phyloP scores from a whole-genome alignment of 2,329 filamentous ascomycete genomes.

The Orbilia brochopaga region DNA sequence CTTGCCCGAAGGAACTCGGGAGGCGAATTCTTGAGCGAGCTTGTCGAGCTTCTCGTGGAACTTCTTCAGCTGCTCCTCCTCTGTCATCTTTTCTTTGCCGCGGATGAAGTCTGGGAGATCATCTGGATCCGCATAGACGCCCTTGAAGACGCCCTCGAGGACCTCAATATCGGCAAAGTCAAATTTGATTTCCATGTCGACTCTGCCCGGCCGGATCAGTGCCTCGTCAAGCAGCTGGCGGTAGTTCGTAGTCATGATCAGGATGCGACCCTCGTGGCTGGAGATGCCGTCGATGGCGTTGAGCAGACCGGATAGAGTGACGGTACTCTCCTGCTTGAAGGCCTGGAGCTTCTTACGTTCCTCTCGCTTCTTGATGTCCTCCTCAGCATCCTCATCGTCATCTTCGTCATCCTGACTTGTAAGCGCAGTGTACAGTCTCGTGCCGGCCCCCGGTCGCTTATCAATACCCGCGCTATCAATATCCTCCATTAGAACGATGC shows the following conservation, averaged over 20 bases:
- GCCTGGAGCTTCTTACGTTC: slow-evolving; percentile 41
- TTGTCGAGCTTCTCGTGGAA: slow-evolving; percentile 58
- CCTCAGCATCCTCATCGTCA: slow-evolving; percentile 40
- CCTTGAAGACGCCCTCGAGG: slow-evolving; percentile 65
- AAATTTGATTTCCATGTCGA: slow-evolving; percentile 64
- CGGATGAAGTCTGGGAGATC: slow-evolving; percentile 54
- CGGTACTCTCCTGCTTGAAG: slow-evolving; percentile 25
- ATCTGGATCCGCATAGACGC: slow-evolving; percentile 62
- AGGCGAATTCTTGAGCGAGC: slow-evolving; percentile 63
- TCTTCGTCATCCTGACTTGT: slow-evolving; percentile 43
- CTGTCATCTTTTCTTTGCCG: slow-evolving; percentile 54
- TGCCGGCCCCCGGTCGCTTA: slow-evolving; percentile 55
- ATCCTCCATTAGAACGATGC: slow-evolving; percentile 72
- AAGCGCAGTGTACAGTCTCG: slow-evolving; percentile 16
- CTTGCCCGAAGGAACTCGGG: slow-evolving; percentile 63
- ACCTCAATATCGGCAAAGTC: slow-evolving; percentile 65
- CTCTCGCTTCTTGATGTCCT: slow-evolving; percentile 40
- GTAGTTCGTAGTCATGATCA: slow-evolving; percentile 56
- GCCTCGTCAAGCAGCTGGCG: slow-evolving; percentile 55
- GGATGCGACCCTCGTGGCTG: slow-evolving; percentile 63
- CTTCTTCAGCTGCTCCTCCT: slow-evolving; percentile 57
- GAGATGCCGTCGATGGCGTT: slow-evolving; percentile 81
- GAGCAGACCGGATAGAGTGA: slow-evolving; percentile 75
- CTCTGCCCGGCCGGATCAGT: slow-evolving; percentile 57
- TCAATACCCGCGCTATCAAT: slow-evolving; percentile 71